Percentiles rank a stretch among this genome's conserved stretches.
phyloP scores from a whole-genome alignment of 345 rosid genomes.

The Rhizophora apiculata region DNA sequence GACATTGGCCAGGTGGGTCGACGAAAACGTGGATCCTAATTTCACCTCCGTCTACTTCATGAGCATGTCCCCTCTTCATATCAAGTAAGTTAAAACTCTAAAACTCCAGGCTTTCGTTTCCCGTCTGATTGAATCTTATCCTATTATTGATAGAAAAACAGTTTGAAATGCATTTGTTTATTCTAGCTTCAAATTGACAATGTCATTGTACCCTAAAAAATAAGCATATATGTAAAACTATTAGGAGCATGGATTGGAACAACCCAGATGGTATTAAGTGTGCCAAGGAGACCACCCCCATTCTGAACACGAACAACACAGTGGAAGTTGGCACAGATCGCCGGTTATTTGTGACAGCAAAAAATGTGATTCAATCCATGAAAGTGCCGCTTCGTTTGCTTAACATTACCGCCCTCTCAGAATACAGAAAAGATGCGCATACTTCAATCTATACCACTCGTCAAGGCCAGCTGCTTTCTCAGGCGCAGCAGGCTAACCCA shows the following conservation, averaged over 20 bases:
- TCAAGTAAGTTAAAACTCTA: constrained; percentile 17
- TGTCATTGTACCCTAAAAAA: background rate
- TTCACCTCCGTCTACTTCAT: constrained; percentile 21
- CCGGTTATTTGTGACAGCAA: constrained; percentile 1
- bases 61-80: constrained; percentile 31
- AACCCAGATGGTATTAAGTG: constrained; percentile 23
- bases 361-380: constrained; percentile 15
- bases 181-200: background rate
- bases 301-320: background rate
- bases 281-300: constrained; percentile 20
- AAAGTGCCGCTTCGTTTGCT: constrained; percentile 16
- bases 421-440: constrained; percentile 33
- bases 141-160: background rate
- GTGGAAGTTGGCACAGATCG: constrained; percentile 24
- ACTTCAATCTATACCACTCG: constrained; percentile 21
- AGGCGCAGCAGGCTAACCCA: constrained; percentile 24
- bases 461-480: constrained; percentile 19
- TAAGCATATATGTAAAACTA: background rate
- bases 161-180: background rate
- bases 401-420: constrained; percentile 22
- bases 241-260: constrained; percentile 27
- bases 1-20: constrained; percentile 25
- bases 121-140: background rate
- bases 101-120: background rate
- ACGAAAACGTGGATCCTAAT: constrained; percentile 24